phyloP scores from a whole-genome alignment of 352 stramenopile genomes.

The Phytophthora pisi region DNA sequence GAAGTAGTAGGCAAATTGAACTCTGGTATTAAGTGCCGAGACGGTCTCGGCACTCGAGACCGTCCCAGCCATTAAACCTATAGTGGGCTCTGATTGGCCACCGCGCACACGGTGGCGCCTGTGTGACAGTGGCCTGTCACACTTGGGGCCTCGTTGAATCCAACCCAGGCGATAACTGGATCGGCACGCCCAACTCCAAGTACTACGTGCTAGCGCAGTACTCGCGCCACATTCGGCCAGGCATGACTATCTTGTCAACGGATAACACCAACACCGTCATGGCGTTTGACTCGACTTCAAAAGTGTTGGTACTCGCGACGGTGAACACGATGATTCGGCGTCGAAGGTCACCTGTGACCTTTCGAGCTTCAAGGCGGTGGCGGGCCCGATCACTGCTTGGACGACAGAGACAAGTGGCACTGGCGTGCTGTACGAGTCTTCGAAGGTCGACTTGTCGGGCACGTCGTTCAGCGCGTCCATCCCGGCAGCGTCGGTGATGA shows the following conservation, averaged over 20 bases:
- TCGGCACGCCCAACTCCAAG: neutral
- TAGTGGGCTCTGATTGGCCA: no score
- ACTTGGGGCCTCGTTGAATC: neutral
- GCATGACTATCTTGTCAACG: neutral
- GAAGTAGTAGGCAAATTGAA: no score
- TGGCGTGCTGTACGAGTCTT: slow-evolving; percentile 36
- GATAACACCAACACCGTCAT: neutral
- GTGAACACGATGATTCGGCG: slow-evolving; percentile 39
- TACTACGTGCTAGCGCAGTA: neutral
- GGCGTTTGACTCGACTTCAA: neutral
- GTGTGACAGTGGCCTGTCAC: no score
- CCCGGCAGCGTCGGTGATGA: slow-evolving; percentile 45
- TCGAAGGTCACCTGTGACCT: slow-evolving; percentile 50
- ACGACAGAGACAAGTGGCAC: slow-evolving; percentile 51
- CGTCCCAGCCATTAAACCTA: no score
- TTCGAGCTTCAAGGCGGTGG: slow-evolving; percentile 36
- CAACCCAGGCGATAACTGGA: neutral
- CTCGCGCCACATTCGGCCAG: neutral
- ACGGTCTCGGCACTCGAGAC: no score
- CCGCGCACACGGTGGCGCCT: no score
- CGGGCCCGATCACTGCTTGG: slow-evolving; percentile 38
- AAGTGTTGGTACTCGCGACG: slow-evolving; percentile 47
- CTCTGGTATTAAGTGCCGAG: no score
- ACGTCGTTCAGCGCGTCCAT: slow-evolving; percentile 39
- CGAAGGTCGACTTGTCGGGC: slow-evolving; percentile 29